Base-by-base conservation (phyloP, 202 grass and related monocot species). In the Zizania palustris region DNA sequence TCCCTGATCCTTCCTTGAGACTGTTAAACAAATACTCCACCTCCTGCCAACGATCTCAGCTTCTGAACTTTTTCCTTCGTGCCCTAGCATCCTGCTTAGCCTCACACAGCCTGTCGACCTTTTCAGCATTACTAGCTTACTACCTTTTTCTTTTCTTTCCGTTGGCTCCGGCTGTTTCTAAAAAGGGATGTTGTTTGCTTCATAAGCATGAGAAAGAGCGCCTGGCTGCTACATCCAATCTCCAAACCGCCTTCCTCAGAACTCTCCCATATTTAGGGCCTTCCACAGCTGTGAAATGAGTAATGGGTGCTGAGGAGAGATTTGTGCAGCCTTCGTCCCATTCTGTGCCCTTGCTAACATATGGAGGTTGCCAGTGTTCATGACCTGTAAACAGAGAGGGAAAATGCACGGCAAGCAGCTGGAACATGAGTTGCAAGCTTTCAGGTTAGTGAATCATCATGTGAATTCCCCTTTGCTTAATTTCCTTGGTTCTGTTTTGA, bases 1-100 rank as follows among this genome's bases (percentile, higher is more conserved):
- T 85, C 76, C 82, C 71, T 76, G 86, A 88, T 80, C 76, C 73
- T 88, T 88, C 81, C 71, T 84, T 54, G 70, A 71, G 58, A 62
- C 40, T 44, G 20, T 45, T 81, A 88, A 84, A 88, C 86, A 88
- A 88, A 84, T 84, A 64, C 67, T 51, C n/a, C 60, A 65, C 67
- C 60, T 82, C 60, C 78, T 82, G 80, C 85, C 65, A 84, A 71
- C 56, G 63, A 84, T 84, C 69, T 84, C 64, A 80, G 69, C 44
- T 75, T 74, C 34, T 64, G 33, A 71, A 53, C 69, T 75, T 79
- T 83, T 80, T 35, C 46, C 35, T 59, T 75, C 56, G 59, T 80
- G 63, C 57, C 19, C 70, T 48, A 75, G 76, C 65, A 80, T 76
- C 65, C 76, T 67, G 76, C 59, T 76, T 76, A 72, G 35, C 76